Base-by-base conservation (phyloP, 257 asterid species). In the Dorcoceras hygrometricum region DNA sequence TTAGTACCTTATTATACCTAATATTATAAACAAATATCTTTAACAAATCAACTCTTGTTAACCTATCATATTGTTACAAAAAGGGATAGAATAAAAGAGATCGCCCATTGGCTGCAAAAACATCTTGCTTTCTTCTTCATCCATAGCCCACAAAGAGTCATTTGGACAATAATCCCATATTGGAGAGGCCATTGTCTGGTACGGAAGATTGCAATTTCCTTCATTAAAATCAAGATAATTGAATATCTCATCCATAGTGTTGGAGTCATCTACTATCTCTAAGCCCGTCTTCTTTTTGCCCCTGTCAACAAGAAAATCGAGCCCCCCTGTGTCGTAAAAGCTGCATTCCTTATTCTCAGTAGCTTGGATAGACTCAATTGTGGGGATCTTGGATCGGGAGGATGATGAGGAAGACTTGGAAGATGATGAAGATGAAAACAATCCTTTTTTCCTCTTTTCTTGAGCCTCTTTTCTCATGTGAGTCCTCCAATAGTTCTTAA, bases 401-500 rank as follows among this genome's bases (percentile, higher is more conserved):
- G 86, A 70, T 0, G 79, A 48, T 16, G 90, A 80, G 10, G 91
- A 85, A 8, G 77, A 78, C 64, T 74, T 68, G 32, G 89, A 81
- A 1, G 51, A 60, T 57, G 93, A 81, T 0, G 91, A 80, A 0
- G 91, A 76, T 3, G 88, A 70, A 4, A 75, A 65, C 0, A 77
- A 57, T 4, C 46, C 59, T 32, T 59, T 64, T 10, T 82, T 87
- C 73, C 82, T 89, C 77, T 67, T 83, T 54, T 85, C 96, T 71
- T 84, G 96, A 61, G 97, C 96, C 66, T 79, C 81, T 71, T 92
- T 89, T 78, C 98, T 84, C 97, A 83, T 80, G 73, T 86, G 89
- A 2, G 97, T 92, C 27, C 98, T 81, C 98, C 98, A 89, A 23
- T 92, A 92, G 71, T 92, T 92, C 75, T 92, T 92, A 67, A 92